These are phyloP conservation scores for Gardenia jasminoides DNA, from an alignment of 257 asterid genomes.

Conservation along the genomic window DNA sequence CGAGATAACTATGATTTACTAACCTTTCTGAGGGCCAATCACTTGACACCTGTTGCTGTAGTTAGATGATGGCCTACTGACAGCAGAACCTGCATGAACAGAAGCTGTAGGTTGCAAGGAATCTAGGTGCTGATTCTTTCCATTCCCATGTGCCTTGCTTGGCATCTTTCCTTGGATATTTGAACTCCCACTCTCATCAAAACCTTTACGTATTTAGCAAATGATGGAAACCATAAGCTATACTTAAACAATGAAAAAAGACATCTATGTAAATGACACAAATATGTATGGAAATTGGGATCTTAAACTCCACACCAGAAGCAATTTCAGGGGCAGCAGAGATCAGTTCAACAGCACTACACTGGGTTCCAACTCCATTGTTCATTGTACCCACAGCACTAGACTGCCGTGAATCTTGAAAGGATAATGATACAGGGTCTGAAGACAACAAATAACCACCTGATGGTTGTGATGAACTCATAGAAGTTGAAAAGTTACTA, in stretches of 20 bases:
- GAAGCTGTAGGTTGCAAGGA: conserved; percentile 44
- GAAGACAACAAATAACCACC: conserved; percentile 27
- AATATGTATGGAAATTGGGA: neutral
- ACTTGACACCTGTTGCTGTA: conserved; percentile 64
- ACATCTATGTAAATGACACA: neutral
- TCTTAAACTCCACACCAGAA: conserved; percentile 25
- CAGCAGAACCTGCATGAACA: conserved; percentile 43
- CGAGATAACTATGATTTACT: neutral
- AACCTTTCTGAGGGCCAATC: conserved; percentile 69
- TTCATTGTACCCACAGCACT: conserved; percentile 24
- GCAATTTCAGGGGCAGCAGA: conserved; percentile 14
- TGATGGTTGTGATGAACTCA: conserved; percentile 5
- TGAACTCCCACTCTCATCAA: conserved; percentile 42
- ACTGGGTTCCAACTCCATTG: conserved; percentile 18
- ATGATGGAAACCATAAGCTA: conserved; percentile 19
- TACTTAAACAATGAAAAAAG: neutral
- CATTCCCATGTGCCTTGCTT: conserved; percentile 42
- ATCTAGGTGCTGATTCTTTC: conserved; percentile 56
- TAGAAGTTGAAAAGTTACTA: conserved; percentile 13
- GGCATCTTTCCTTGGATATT: conserved; percentile 43
- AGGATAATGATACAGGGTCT: conserved; percentile 24
- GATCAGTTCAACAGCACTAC: conserved; percentile 14
- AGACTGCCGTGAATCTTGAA: conserved; percentile 24
- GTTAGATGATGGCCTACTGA: conserved; percentile 71
- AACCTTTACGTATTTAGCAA: conserved; percentile 34